Evolutionary conservation across 345 rosid species (phyloP).

Genomic region (Hibiscus trionum): DNA sequence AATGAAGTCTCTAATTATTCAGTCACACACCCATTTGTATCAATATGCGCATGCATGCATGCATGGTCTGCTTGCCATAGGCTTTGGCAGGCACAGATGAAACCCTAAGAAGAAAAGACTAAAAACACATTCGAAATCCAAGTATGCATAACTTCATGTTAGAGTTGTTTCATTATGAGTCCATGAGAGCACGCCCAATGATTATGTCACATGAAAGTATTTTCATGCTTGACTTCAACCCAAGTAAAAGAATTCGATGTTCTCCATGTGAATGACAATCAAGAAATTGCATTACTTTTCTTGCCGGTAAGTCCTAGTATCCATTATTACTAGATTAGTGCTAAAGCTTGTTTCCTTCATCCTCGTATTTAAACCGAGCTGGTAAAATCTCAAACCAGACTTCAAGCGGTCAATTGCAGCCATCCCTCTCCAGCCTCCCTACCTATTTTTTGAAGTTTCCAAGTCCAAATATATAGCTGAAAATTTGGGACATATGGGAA

Average conservation of each 20-base stretch:
- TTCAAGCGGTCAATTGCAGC: not conserved
- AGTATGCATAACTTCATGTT: not conserved
- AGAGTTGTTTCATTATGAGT: conserved; percentile 21
- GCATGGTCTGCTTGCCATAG: conserved; percentile 17
- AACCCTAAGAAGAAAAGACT: conserved; percentile 8
- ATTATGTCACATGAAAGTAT: conserved; percentile 28
- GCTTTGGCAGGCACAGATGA: conserved; percentile 1
- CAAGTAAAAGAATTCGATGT: conserved; percentile 20
- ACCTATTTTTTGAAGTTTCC: not conserved
- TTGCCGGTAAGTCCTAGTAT: conserved; percentile 14
- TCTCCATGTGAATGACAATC: conserved; percentile 23
- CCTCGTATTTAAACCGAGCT: conserved; percentile 17
- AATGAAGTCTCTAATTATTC: conserved; percentile 26
- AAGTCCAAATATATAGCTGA: not conserved
- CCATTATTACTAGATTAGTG: conserved; percentile 10
- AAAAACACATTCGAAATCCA: not conserved
- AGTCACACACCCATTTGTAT: conserved; percentile 11
- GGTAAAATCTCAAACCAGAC: conserved; percentile 1
- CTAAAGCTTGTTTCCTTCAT: conserved; percentile 10
- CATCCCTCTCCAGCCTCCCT: not conserved
- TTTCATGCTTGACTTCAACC: conserved; percentile 33
- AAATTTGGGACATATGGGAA: not conserved
- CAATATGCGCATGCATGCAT: conserved; percentile 15
- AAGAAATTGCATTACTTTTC: conserved; percentile 15
- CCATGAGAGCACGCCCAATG: conserved; percentile 48